Conservation (phyloP, 179 eudicot species). For the Spergularia azorica region DNA sequence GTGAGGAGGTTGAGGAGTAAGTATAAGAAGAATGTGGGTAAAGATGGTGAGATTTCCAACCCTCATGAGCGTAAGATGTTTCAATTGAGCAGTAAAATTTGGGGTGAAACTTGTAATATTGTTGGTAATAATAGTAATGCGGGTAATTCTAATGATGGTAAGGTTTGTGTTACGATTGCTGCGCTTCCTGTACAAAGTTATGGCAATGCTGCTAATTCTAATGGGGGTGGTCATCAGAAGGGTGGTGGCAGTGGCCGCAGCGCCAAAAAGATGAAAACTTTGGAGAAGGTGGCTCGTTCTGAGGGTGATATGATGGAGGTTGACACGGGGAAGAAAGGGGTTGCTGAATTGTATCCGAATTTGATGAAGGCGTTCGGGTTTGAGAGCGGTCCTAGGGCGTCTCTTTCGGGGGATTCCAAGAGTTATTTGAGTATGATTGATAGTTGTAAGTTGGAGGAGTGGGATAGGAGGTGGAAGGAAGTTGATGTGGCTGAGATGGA, state of each 20-base stretch:
- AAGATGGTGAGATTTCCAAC: slow-evolving; percentile 38
- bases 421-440: background rate
- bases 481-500: background rate
- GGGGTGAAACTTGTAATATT: slow-evolving; percentile 15
- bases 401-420: background rate
- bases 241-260: background rate
- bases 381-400: background rate
- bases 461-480: slow-evolving; percentile 10
- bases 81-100: slow-evolving; percentile 26
- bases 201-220: too few relatives aligned
- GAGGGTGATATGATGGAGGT: background rate
- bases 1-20: slow-evolving; percentile 56
- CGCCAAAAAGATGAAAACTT: background rate
- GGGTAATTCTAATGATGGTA: background rate
- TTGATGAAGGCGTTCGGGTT: slow-evolving; percentile 8
- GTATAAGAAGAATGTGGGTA: slow-evolving; percentile 31
- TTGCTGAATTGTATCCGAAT: background rate
- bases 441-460: background rate
- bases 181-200: too few relatives aligned
- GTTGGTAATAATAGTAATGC: background rate
- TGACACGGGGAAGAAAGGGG: background rate
- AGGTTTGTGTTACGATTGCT: too few relatives aligned
- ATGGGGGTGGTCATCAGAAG: background rate
- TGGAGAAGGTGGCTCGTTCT: background rate
- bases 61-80: slow-evolving; percentile 44